Evolutionary conservation across 2,329 filamentous ascomycete genomes (phyloP).

Genomic region (Trichoderma gracile): DNA sequence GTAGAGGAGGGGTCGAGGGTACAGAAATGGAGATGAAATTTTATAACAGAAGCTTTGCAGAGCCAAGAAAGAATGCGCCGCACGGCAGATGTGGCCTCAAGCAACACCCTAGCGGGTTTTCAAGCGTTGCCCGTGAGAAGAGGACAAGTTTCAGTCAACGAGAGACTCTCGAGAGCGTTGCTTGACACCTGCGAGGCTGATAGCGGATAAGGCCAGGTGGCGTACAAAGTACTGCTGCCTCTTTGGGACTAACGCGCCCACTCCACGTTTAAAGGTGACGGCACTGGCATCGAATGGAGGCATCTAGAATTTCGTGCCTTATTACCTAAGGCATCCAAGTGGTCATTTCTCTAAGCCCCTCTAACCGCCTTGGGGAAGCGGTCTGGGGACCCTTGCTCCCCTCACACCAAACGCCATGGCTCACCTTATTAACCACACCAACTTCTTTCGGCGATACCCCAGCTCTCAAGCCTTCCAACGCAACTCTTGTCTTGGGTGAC

Average conservation of each 20-base stretch:
- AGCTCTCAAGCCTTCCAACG: too few species aligned
- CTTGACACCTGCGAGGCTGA: slow-evolving; percentile 26
- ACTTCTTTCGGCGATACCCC: too few species aligned
- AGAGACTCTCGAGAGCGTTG: slow-evolving; percentile 19
- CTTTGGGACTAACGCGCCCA: slow-evolving; percentile 16
- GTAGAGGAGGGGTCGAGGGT: slow-evolving; percentile 4
- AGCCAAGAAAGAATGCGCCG: slow-evolving; percentile 25
- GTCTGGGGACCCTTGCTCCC: too few species aligned
- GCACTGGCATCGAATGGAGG: not conserved
- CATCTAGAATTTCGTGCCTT: too few species aligned
- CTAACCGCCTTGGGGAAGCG: too few species aligned
- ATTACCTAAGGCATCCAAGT: too few species aligned
- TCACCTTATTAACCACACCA: too few species aligned
- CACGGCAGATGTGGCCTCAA: slow-evolving; percentile 43
- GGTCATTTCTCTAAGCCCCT: too few species aligned
- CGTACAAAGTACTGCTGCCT: slow-evolving; percentile 2
- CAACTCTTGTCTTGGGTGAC: too few species aligned
- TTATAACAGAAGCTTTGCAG: slow-evolving; percentile 24
- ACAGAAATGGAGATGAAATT: not conserved
- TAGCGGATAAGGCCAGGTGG: slow-evolving; percentile 23
- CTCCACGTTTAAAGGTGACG: slow-evolving; percentile 22
- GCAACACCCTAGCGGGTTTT: slow-evolving; percentile 24
- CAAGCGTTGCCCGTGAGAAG: slow-evolving; percentile 31
- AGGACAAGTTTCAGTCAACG: slow-evolving; percentile 41
- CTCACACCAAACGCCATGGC: too few species aligned